Conservation (phyloP, 108 stramenopile genomes). For the Discostella stelligeroides region DNA sequence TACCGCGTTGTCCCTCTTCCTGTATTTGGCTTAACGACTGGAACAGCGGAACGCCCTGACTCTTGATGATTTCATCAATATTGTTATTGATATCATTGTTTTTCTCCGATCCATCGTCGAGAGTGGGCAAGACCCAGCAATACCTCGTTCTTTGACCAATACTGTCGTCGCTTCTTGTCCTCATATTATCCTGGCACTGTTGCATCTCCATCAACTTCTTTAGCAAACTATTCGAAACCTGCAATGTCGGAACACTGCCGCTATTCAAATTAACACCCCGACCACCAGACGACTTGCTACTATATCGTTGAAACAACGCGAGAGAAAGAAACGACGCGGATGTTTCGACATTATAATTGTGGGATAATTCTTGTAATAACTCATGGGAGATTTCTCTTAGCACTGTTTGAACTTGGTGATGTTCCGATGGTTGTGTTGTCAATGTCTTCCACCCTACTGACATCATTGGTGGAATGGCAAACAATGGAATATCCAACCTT, state of each 20-base stretch:
- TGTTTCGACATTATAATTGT: constrained; percentile 33
- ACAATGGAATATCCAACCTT: constrained; percentile 40
- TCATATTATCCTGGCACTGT: constrained; percentile 3
- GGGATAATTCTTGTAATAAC: constrained; percentile 36
- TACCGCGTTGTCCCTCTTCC: constrained; percentile 30
- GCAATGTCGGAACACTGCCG: constrained; percentile 18
- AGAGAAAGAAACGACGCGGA: constrained; percentile 43
- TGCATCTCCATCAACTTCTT: constrained; percentile 23
- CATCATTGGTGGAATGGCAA: constrained; percentile 33
- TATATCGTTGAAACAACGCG: constrained; percentile 38
- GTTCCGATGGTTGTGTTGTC: not conserved
- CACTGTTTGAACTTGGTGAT: not conserved
- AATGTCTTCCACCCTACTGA: not conserved
- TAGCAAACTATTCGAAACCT: constrained; percentile 18
- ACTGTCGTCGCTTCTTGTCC: not conserved
- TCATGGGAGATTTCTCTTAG: constrained; percentile 33
- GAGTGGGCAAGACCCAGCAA: constrained; percentile 26
- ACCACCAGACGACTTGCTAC: no score
- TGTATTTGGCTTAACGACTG: constrained; percentile 27
- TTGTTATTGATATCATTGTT: not conserved
- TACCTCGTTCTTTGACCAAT: constrained; percentile 4
- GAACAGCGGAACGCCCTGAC: constrained; percentile 23
- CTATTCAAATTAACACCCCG: no score
- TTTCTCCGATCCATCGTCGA: not conserved
- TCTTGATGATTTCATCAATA: constrained; percentile 25